These are phyloP conservation scores for Lachnellula hyalina DNA, from an alignment of 2,329 filamentous ascomycete genomes.

Conservation along the genomic window DNA sequence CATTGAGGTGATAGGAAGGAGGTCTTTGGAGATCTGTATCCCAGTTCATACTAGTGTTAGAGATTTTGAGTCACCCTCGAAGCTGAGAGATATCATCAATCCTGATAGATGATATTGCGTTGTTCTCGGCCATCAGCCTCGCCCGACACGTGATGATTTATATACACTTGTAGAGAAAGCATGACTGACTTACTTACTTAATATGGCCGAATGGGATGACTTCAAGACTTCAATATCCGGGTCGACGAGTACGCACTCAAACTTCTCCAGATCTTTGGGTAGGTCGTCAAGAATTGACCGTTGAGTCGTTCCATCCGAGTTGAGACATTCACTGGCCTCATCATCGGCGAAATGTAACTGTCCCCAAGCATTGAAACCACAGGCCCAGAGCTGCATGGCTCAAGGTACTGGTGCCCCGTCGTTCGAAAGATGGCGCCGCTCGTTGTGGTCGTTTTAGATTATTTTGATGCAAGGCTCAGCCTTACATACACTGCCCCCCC, in stretches of 20 bases:
- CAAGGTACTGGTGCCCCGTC: not conserved
- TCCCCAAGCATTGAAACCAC: conserved; percentile 55
- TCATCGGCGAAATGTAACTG: conserved; percentile 41
- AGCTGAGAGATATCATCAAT: too few species aligned
- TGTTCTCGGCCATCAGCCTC: not conserved
- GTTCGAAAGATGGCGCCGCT: not conserved
- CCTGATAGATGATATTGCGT: too few species aligned
- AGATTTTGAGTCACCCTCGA: too few species aligned
- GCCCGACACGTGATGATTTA: not conserved
- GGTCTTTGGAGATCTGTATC: too few species aligned
- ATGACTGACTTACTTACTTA: conserved; percentile 35
- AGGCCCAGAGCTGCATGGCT: conserved; percentile 45
- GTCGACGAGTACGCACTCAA: conserved; percentile 39
- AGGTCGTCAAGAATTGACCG: not conserved
- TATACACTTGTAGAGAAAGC: conserved; percentile 3
- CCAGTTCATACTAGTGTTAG: too few species aligned
- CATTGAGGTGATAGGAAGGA: too few species aligned
- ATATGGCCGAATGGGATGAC: conserved; percentile 40
- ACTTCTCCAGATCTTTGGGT: conserved; percentile 41
- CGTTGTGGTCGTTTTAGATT: not conserved
- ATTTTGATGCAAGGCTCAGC: conserved; percentile 4
- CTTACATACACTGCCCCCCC: conserved; percentile 7
- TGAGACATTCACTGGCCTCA: conserved; percentile 1
- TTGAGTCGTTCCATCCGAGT: not conserved
- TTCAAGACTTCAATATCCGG: conserved; percentile 33